These are phyloP conservation scores for Gossypium laxum DNA, from an alignment of 441 rosid species.

Conservation along the genomic window DNA sequence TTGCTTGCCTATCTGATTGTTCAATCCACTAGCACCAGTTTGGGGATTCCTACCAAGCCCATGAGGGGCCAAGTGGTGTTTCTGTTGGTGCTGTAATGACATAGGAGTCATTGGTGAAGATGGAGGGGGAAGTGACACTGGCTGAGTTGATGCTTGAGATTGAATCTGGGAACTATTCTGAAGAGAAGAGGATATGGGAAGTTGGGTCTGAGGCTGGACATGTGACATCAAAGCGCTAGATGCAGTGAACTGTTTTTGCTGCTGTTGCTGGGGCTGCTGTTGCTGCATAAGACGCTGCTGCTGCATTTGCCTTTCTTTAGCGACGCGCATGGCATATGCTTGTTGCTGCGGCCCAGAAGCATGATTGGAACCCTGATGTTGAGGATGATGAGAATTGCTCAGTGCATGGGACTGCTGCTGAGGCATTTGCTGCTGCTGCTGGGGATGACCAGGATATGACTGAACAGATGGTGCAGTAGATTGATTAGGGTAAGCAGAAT, in stretches of 20 bases:
- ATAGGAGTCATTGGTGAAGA: slow-evolving; percentile 55
- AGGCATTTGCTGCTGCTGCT: slow-evolving; percentile 63
- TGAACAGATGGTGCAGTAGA: slow-evolving; percentile 55
- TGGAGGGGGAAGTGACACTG: slow-evolving; percentile 42
- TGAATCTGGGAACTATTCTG: slow-evolving; percentile 65
- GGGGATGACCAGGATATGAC: slow-evolving; percentile 57
- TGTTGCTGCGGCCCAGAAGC: slow-evolving; percentile 56
- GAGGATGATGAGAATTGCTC: slow-evolving; percentile 49
- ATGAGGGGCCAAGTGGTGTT: slow-evolving; percentile 56
- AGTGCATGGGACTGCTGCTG: slow-evolving; percentile 57
- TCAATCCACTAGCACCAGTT: slow-evolving; percentile 42
- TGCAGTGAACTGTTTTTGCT: slow-evolving; percentile 55
- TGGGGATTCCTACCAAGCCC: slow-evolving; percentile 52
- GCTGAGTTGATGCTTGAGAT: slow-evolving; percentile 49
- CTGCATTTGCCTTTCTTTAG: slow-evolving; percentile 71
- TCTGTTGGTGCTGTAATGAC: slow-evolving; percentile 54
- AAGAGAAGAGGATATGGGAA: slow-evolving; percentile 54
- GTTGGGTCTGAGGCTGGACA: slow-evolving; percentile 56
- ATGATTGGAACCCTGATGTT: slow-evolving; percentile 61
- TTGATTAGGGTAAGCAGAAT: slow-evolving; percentile 63
- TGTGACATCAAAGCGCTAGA: slow-evolving; percentile 54
- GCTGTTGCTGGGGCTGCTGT: slow-evolving; percentile 27
- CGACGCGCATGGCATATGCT: slow-evolving; percentile 52
- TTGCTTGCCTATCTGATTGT: slow-evolving; percentile 78
- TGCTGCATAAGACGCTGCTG: slow-evolving; percentile 68